phyloP scores from a whole-genome alignment of 768 basidiomycete species.

The Kwoniella sp. region DNA sequence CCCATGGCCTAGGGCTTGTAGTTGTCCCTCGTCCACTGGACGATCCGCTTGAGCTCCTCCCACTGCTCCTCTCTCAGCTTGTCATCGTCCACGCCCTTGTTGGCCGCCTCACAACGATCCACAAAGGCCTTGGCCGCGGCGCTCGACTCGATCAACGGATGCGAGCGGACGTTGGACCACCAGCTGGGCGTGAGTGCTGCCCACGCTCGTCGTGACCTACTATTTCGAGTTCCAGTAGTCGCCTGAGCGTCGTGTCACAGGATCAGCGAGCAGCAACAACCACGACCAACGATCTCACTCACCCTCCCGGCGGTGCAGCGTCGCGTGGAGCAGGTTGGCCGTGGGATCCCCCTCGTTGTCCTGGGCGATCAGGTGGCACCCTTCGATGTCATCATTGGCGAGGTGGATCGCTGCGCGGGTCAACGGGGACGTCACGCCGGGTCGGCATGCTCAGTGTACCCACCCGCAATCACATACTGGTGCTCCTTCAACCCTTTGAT shows the following conservation, averaged over 20 bases:
- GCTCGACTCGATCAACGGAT: slow-evolving; percentile 28
- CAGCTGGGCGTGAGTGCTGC: no score
- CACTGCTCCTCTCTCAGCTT: slow-evolving; percentile 36
- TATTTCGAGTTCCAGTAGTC: slow-evolving; percentile 50
- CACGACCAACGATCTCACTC: slow-evolving; percentile 5
- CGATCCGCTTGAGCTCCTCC: slow-evolving; percentile 40
- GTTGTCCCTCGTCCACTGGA: slow-evolving; percentile 44
- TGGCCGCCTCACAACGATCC: slow-evolving; percentile 35
- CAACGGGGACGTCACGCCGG: neutral
- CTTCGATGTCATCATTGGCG: slow-evolving; percentile 46
- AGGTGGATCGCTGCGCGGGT: slow-evolving; percentile 36
- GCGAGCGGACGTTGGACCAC: slow-evolving; percentile 36
- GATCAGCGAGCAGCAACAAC: neutral
- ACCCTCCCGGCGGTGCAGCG: slow-evolving; percentile 45
- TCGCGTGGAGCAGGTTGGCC: slow-evolving; percentile 45
- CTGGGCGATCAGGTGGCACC: slow-evolving; percentile 41
- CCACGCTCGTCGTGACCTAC: slow-evolving; percentile 27
- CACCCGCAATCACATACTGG: slow-evolving; percentile 36
- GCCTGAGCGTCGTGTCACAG: slow-evolving; percentile 11
- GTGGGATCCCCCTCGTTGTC: slow-evolving; percentile 45
- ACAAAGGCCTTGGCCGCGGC: slow-evolving; percentile 39
- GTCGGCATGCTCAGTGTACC: slow-evolving; percentile 8
- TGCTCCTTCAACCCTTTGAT: slow-evolving; percentile 34
- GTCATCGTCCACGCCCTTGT: slow-evolving; percentile 10
- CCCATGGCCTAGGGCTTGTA: slow-evolving; percentile 9